Base-by-base conservation (phyloP, 2,329 filamentous ascomycete species). In the Huntiella decipiens region DNA sequence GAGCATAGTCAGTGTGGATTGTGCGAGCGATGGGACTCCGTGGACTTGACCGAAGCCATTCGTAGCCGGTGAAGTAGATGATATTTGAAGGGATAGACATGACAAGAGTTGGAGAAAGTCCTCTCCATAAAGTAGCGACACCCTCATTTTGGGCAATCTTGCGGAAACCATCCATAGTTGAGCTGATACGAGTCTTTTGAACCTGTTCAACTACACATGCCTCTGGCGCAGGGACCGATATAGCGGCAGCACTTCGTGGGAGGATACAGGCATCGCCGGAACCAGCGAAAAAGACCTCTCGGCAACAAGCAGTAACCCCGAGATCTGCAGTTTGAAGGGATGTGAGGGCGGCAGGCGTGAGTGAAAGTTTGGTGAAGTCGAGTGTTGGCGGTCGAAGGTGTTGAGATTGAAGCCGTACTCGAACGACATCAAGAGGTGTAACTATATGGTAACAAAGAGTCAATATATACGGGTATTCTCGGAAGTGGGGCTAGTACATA, bases 41-140 rank as follows among this genome's bases (percentile, higher is more conserved):
- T 1, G 67, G 65, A 55, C 83, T 81, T 52, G 72, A 82, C 33
- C 91, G 78, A 49, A 98, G 61, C 81, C 86, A 95, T 57, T 98
- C 91, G 61, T 98, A 98, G 35, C 91, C 91, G 10, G 91, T 92
- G 56, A 96, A 95, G 63, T 98, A 98, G 53, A 98, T 96, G 53
- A 98, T 91, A 59, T 98, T 98, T 19, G 79, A 85, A 0, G 91
- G 91, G 4, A 98, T 73, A 0, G 86, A 79, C 91, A 98, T 98
- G 52, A 86, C 72, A 16, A 98, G 66, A 0, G 91, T 98, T 0
- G 91, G 88, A n/a, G 83, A 92, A 4, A 98, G 66, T 0, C 91
- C 91, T 51, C 91, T 74, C 88, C 91, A 98, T 33, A 98, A 64
- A 1, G 87, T 91, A 19, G 74, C 72, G 10, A 86, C 57, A 1